Conservation (phyloP, 129 eudicot genomes). For the Chrysanthemum seticuspe region DNA sequence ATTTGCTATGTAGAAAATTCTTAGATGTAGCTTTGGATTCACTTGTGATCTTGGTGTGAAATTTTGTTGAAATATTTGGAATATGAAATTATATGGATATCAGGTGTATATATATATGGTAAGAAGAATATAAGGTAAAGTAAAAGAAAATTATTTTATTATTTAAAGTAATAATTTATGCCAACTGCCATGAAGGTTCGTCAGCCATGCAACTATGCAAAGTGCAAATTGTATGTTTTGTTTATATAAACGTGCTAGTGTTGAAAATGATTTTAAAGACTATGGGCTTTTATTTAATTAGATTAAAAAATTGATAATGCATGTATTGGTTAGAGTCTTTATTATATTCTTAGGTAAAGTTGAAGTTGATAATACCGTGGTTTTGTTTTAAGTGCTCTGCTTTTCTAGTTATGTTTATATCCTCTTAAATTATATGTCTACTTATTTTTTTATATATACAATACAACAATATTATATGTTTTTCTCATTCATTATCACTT, state of each 20-base stretch:
- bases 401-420: not conserved
- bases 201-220: constrained; percentile 22
- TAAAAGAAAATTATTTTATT: constrained; percentile 1
- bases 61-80: constrained; percentile 6
- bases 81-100: not conserved
- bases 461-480: no score
- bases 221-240: constrained; percentile 23
- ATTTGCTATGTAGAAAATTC: not conserved
- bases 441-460: no score
- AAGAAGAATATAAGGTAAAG: not conserved
- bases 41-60: constrained; percentile 18
- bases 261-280: not conserved
- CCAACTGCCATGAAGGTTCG: constrained; percentile 25
- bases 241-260: constrained; percentile 12
- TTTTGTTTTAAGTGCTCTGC: not conserved
- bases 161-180: not conserved
- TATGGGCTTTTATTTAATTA: not conserved
- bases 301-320: not conserved
- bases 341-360: not conserved
- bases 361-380: not conserved
- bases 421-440: no score
- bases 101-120: constrained; percentile 22
- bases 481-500: no score
- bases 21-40: not conserved
- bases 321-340: not conserved